A percentile compares a stretch with the other conserved stretches of the same genome.
phyloP scores from a whole-genome alignment of 169 alveolate species.

The Miamiensis avidus region DNA sequence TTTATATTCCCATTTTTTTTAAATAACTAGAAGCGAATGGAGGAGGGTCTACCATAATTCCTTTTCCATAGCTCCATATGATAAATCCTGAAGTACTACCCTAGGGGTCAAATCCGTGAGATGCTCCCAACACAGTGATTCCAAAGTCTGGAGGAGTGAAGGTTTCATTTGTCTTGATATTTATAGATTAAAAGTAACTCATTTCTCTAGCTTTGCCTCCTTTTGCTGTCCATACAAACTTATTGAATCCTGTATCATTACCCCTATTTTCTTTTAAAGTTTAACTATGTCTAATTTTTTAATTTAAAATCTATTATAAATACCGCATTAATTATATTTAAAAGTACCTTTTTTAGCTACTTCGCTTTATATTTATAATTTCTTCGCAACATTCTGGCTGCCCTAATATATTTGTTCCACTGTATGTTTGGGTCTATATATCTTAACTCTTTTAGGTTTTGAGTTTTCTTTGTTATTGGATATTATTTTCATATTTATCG shows the following conservation, averaged over 20 bases:
- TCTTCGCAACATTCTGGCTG: too few relatives aligned
- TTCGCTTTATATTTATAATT: too few relatives aligned
- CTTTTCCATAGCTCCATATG: constrained; percentile 49
- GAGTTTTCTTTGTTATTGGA: too few relatives aligned
- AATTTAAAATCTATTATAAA: too few relatives aligned
- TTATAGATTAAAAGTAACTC: constrained; percentile 13
- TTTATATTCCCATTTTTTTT: constrained; percentile 45
- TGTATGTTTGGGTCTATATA: too few relatives aligned
- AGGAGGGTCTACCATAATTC: constrained; percentile 55
- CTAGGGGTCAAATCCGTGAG: constrained; percentile 46
- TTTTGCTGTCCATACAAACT: constrained; percentile 9
- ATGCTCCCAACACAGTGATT: constrained; percentile 44
- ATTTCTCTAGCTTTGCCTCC: constrained; percentile 23
- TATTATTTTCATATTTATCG: too few relatives aligned
- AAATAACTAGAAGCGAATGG: constrained; percentile 40
- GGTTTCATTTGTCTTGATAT: constrained; percentile 17
- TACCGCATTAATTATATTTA: too few relatives aligned
- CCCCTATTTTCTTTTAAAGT: constrained; percentile 16
- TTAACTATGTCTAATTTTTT: neutral
- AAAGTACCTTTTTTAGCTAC: too few relatives aligned
- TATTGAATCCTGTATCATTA: neutral
- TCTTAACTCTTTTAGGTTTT: too few relatives aligned
- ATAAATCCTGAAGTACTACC: constrained; percentile 45
- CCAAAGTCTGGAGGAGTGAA: constrained; percentile 53
- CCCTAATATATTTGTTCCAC: too few relatives aligned